Base-by-base conservation (phyloP, 495 filamentous ascomycete species). In the Neurospora sp. region DNA sequence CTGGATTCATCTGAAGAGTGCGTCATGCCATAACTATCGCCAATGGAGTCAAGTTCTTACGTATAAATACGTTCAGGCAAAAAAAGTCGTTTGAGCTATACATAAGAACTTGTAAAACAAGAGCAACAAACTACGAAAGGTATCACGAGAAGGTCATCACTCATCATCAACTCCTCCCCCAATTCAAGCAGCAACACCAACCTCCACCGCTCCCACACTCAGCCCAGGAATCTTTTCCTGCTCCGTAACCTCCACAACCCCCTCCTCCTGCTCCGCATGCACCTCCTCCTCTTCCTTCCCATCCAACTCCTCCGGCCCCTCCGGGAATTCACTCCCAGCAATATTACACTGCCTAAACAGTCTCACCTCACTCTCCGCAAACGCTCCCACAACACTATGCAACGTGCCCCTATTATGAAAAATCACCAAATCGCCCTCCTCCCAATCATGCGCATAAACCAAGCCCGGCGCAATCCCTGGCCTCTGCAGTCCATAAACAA, bases 271-370 rank as follows among this genome's bases (percentile, higher is more conserved):
- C 16, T 61, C 53, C 22, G 2, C 53, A 31, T 61, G 53, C 12
- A 59, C 48, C 48, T 22, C 20, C 48, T 3, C 48, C 20, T 59
- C 48, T 1, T 6, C 73, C 37, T 71, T 53, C 8, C 46, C 70
- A 11, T 69, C 73, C 14, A 73, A 69, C 69, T 69, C 61, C 38
- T 68, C 59, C 4, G 86, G 86, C 0, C 87, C 88, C 74, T 85
- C 73, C 12, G 87, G 86, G 35, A 85, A 81, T 71, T 83, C 82
- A 68, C 83, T 88, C 39, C 87, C 89, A 40, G 91, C 90, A 78
- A 92, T 82, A 77, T 93, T 93, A 81, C 91, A 93, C 83, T 94
- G 91, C 71, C 91, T 81, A 75, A 94, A 93, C 72, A 94, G 73
- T 37, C 91, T 80, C 35, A 92, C 87, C 82, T 93, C 91, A 41